These are phyloP conservation scores for Nicotiana tabacum DNA, from an alignment of 257 asterid genomes.

Conservation along the genomic window DNA sequence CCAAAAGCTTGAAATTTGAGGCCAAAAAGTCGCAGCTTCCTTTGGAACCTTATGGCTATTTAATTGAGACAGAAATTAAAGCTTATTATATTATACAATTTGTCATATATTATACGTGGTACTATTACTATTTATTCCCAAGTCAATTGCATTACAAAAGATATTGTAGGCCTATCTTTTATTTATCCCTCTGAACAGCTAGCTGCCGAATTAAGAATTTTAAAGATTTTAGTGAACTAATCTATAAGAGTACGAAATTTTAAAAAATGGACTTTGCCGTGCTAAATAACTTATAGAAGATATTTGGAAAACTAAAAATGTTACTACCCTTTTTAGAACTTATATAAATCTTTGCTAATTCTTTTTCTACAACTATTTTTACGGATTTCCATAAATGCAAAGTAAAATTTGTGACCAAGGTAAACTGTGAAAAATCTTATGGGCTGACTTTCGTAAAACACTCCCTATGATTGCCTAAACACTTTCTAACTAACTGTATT, in stretches of 20 bases:
- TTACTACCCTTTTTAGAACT: background rate
- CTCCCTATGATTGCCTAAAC: background rate
- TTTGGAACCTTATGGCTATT: background rate
- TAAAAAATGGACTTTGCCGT: background rate
- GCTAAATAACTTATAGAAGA: background rate
- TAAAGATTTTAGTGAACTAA: background rate
- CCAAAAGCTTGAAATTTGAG: background rate
- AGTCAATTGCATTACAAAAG: background rate
- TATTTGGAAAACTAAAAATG: background rate
- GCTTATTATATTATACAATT: background rate
- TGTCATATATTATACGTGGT: too few species aligned
- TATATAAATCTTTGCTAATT: background rate
- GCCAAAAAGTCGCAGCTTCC: background rate
- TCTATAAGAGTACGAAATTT: background rate
- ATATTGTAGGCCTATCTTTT: background rate
- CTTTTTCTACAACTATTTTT: too few species aligned
- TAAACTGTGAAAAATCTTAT: background rate
- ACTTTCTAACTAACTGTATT: background rate
- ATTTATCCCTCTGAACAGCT: background rate
- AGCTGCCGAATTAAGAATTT: background rate
- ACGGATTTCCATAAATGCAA: background rate
- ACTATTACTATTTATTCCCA: background rate
- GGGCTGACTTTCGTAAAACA: background rate
- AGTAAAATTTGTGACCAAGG: background rate
- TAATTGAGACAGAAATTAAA: background rate